Base-by-base conservation (phyloP, 148 eudicot genomes). In the Rheum nobile region DNA sequence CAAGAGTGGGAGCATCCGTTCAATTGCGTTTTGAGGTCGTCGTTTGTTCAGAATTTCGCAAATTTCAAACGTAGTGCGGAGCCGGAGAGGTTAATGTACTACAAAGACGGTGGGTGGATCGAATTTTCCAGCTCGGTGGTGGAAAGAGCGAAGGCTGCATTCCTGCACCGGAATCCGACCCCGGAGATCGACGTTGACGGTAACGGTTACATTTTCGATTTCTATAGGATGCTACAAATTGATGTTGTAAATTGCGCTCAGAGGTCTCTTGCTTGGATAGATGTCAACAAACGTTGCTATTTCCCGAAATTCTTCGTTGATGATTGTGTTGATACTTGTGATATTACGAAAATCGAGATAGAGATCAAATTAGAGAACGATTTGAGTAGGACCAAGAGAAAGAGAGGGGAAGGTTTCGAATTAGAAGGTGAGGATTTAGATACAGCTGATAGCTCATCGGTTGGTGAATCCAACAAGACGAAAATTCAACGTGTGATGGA, bases 241-340 rank as follows among this genome's bases (percentile, higher is more conserved):
- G 80, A 80, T 47, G 57, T 81, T 55, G 71, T 68, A 22, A 65
- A 69, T 37, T 83, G 86, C 0, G 9, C 55, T 78, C 68, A 79
- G 57, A 71, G 85, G 59, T 86, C 95, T 17, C 77, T 89, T n/a
- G 83, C 88, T 24, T 89, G 95, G 95, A 82, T 83, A 21, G 88
- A 90, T 79, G 74, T 78, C 10, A 31, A 80, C 1, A 86, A 78
- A 0, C 76, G 72, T 5, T 82, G 83, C 48, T 87, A 77, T 37
- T 89, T 87, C 72, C 91, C 95, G 5, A 84, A 81, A 61, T 63
- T 67, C 26, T 80, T 82, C 39, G 78, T 84, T 2, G 79, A 83
- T 74, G 77, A 76, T 16, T 13, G 5, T 19, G 72, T 76, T 22
- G 32, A 54, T 72, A 0, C 44, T 67, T 16, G n/a, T 29, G 50